A percentile compares a stretch with the other conserved stretches of the same genome.
Conservation (phyloP, 495 filamentous ascomycete species). For the Penicillium crystallinum region DNA sequence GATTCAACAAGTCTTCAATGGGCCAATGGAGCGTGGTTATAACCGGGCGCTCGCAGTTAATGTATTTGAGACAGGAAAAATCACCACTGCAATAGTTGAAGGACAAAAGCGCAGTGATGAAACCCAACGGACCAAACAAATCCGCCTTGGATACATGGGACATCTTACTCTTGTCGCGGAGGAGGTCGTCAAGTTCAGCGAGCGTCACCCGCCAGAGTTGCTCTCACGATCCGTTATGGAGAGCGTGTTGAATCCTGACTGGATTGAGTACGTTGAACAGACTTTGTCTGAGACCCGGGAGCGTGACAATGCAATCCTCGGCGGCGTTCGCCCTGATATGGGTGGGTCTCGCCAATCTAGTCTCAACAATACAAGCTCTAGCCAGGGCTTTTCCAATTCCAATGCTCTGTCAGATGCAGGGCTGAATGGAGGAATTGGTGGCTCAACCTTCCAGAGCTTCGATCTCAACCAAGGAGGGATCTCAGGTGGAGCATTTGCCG, state of each 20-base stretch:
- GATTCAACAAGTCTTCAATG: conserved; percentile 98
- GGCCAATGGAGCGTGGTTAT: conserved; percentile 91
- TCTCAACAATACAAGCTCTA: conserved; percentile 55
- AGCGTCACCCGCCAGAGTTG: conserved; percentile 84
- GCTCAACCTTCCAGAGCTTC: conserved; percentile 64
- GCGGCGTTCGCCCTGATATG: conserved; percentile 87
- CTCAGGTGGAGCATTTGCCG: conserved; percentile 59
- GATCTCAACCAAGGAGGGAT: conserved; percentile 67
- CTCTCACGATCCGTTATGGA: conserved; percentile 81
- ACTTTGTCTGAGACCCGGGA: conserved; percentile 90
- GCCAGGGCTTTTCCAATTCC: conserved; percentile 56
- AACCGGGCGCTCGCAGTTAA: conserved; percentile 91
- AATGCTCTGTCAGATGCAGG: conserved; percentile 74
- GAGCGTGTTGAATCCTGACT: conserved; percentile 77
- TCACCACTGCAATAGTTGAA: conserved; percentile 87
- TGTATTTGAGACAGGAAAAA: conserved; percentile 81
- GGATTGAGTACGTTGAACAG: conserved; percentile 94
- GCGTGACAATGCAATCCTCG: conserved; percentile 97
- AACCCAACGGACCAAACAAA: conserved; percentile 72
- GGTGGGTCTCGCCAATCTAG: conserved; percentile 62
- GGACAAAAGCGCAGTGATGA: conserved; percentile 84
- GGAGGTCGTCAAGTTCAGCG: conserved; percentile 97
- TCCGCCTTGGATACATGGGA: conserved; percentile 96
- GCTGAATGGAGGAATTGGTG: conserved; percentile 49
- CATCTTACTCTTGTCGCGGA: conserved; percentile 96